These are phyloP conservation scores for Colletotrichum cuscutae DNA, from an alignment of 2,329 filamentous ascomycete genomes.

Conservation along the genomic window DNA sequence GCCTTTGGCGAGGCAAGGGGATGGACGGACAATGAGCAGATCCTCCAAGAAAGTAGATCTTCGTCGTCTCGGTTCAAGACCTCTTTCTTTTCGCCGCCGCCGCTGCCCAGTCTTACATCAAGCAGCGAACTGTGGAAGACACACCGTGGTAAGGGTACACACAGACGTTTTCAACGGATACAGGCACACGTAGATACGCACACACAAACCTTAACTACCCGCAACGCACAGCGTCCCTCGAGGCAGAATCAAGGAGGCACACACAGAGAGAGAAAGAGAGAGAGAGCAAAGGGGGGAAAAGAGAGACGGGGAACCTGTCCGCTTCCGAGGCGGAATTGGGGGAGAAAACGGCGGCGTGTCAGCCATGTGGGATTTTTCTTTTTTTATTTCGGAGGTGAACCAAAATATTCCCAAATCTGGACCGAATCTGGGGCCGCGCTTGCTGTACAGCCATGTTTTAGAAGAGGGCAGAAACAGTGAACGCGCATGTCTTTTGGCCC, in stretches of 20 bases:
- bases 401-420: neutral
- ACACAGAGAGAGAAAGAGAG: too few relatives aligned
- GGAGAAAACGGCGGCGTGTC: slow-evolving; percentile 4
- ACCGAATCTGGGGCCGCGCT: neutral
- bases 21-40: slow-evolving; percentile 18
- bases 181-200: neutral
- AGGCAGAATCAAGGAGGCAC: neutral
- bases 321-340: slow-evolving; percentile 6
- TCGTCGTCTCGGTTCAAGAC: slow-evolving; percentile 4
- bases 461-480: slow-evolving; percentile 21
- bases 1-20: slow-evolving; percentile 13
- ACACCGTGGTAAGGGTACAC: neutral
- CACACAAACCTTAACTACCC: neutral
- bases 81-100: neutral
- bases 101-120: neutral
- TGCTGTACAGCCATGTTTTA: slow-evolving; percentile 18
- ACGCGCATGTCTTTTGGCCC: slow-evolving; percentile 12
- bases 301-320: neutral
- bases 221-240: neutral
- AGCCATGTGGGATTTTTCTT: neutral
- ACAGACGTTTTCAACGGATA: neutral
- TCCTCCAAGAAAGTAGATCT: slow-evolving; percentile 9
- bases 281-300: too few relatives aligned
- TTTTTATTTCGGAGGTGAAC: neutral
- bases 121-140: neutral